Base-by-base conservation (phyloP, 441 rosid species). In the Gossypium schwendimanii region DNA sequence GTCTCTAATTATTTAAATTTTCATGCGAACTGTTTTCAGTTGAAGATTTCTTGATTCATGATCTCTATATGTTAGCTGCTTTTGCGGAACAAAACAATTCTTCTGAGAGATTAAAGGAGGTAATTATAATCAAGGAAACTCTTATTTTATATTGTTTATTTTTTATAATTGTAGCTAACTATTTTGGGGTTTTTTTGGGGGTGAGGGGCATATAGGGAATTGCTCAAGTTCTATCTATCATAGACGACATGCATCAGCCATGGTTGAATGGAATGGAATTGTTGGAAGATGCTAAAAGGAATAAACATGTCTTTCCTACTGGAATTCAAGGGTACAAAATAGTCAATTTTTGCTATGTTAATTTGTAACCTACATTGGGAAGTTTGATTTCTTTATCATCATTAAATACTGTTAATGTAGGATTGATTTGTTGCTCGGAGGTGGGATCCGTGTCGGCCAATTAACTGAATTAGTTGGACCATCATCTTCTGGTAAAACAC, bases 401-500 rank as follows among this genome's bases (percentile, higher is more conserved):
- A n/a, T 47, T 54, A 49, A 47, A 12, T 45, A 18, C 63, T 24
- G 74, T 60, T 18, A 64, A 60, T 66, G 57, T 81, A 92, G 97
- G 81, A 45, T 84, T 74, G 98, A 93, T 80, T 76, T 77, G n/a
- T 81, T 91, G 67, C 93, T 91, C 74, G 81, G 76, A 62, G 97
- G 93, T 68, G 98, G 97, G 62, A 53, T 93, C 44, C 71, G 84
- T 44, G 80, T 73, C 66, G 98, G 97, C 63, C 93, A 85, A 67
- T 73, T 91, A 54, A 91, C 91, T 15, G 97, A 93, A 84, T 73
- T 93, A 69, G 94, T 84, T 15, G 98, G 98, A 64, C 91, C 88
- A 36, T 93, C 98, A 0, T 81, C 97, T 57, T 91, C 97, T 58
- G 95, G 97, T 74, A 93, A 93, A 91, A 93, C 97, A 64, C 95